A percentile compares a stretch with the other conserved stretches of the same genome.
Conservation (phyloP, 1,284 basidiomycete genomes). For the Sparassis latifolia region DNA sequence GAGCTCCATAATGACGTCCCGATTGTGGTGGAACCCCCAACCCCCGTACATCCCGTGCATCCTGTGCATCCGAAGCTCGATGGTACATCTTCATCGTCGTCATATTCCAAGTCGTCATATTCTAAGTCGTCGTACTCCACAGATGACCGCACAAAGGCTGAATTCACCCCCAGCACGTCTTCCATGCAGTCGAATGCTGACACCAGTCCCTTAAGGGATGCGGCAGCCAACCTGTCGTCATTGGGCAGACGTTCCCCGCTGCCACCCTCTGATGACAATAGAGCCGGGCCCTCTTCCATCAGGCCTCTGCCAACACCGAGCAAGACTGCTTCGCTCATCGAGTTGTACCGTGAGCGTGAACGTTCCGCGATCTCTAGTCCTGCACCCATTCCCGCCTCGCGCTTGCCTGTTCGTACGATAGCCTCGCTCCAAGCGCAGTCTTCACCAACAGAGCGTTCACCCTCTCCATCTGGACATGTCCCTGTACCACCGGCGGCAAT, state of each 20-base stretch:
- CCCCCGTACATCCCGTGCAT: conserved; percentile 10
- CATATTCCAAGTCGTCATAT: too few species aligned
- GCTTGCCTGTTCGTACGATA: conserved; percentile 26
- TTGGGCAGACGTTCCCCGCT: too few species aligned
- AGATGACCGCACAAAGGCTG: conserved; percentile 14
- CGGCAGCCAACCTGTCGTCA: too few species aligned
- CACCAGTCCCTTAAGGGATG: not conserved
- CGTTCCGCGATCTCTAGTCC: conserved; percentile 14
- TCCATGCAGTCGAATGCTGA: not conserved
- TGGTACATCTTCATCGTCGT: not conserved
- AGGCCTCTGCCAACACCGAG: conserved; percentile 26
- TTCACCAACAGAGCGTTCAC: not conserved
- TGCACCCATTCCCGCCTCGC: conserved; percentile 26
- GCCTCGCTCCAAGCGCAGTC: conserved; percentile 14
- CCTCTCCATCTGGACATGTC: not conserved
- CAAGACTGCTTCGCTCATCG: conserved; percentile 70
- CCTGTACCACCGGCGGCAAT: conserved; percentile 5
- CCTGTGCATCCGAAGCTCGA: conserved; percentile 6
- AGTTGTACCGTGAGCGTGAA: conserved; percentile 76
- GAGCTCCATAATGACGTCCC: too few species aligned
- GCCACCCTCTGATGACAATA: not conserved
- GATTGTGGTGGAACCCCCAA: conserved; percentile 10
- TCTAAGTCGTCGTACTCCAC: conserved; percentile 10
- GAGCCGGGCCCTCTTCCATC: conserved; percentile 6
- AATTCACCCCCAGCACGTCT: conserved; percentile 9